Percentiles rank a stretch among this genome's conserved stretches.
phyloP scores from a whole-genome alignment of 1,139 yeast species.

The Diutina mesorugosa region DNA sequence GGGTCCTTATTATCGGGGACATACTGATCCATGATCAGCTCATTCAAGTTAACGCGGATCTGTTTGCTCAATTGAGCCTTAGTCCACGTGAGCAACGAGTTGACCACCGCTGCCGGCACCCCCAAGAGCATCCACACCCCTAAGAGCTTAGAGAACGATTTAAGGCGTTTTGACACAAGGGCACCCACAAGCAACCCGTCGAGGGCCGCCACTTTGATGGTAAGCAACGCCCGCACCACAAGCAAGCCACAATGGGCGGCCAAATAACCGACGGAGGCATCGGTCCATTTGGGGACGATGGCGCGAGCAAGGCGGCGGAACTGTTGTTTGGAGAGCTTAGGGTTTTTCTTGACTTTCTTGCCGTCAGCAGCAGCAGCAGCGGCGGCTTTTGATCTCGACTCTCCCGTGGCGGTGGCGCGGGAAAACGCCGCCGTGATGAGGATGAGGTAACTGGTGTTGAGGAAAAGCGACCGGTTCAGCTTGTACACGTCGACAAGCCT shows the following conservation, averaged over 20 bases:
- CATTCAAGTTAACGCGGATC: constrained; percentile 55
- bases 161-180: constrained; percentile 59
- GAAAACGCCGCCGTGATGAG: constrained; percentile 34
- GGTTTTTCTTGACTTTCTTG: constrained; percentile 10
- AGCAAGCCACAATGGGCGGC: constrained; percentile 48
- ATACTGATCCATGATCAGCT: constrained; percentile 50
- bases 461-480: constrained; percentile 33
- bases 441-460: constrained; percentile 36
- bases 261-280: constrained; percentile 29
- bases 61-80: constrained; percentile 56
- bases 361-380: constrained; percentile 3
- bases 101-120: constrained; percentile 74
- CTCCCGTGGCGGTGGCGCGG: constrained; percentile 24
- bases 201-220: constrained; percentile 73
- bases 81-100: constrained; percentile 60
- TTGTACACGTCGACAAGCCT: constrained; percentile 25
- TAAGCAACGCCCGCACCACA: constrained; percentile 57
- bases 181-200: constrained; percentile 84
- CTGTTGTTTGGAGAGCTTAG: constrained; percentile 21
- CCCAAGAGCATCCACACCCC: constrained; percentile 79
- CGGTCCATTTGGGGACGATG: constrained; percentile 23
- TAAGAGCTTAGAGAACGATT: constrained; percentile 48
- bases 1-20: constrained; percentile 47
- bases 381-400: constrained; percentile 4
- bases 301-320: constrained; percentile 21